phyloP scores from a whole-genome alignment of 108 stramenopile genomes.

The Pseudonitzschia pungens region DNA sequence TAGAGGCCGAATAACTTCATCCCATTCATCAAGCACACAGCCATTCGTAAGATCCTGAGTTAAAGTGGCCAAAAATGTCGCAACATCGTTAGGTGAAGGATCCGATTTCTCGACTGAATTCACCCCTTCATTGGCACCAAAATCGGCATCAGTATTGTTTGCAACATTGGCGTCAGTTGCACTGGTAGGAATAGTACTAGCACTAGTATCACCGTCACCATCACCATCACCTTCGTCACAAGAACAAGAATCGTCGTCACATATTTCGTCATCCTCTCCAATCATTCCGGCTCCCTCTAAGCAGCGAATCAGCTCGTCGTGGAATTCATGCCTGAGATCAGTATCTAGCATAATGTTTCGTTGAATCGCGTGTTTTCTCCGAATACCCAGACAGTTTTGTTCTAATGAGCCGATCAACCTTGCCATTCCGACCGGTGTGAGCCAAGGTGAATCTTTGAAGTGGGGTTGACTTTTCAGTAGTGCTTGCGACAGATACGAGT shows the following conservation, averaged over 20 bases:
- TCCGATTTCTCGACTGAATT: conserved; percentile 13
- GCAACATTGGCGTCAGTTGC: conserved; percentile 10
- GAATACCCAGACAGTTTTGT: conserved; percentile 63
- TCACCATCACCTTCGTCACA: conserved; percentile 13
- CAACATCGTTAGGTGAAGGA: conserved; percentile 57
- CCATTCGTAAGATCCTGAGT: conserved; percentile 18
- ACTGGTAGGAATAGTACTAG: conserved; percentile 14
- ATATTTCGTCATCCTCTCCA: conserved; percentile 37
- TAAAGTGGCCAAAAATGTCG: conserved; percentile 42
- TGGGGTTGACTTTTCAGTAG: background rate
- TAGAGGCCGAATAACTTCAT: conserved; percentile 59
- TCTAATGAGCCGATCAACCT: conserved; percentile 54
- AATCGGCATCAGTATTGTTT: conserved; percentile 2
- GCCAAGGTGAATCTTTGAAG: conserved; percentile 17
- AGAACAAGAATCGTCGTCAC: conserved; percentile 11
- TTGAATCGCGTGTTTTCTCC: conserved; percentile 50
- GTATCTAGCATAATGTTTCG: conserved; percentile 40
- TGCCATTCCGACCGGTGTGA: conserved; percentile 43
- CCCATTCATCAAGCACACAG: conserved; percentile 53
- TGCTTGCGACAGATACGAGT: conserved; percentile 35
- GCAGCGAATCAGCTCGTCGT: conserved; percentile 44
- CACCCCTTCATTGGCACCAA: conserved; percentile 22
- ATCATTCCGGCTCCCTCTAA: conserved; percentile 54
- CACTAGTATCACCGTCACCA: conserved; percentile 14
- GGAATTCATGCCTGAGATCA: conserved; percentile 31